Percentiles rank a stretch among this genome's conserved stretches.
Conservation (phyloP, 176 grass and related monocot species). For the Zea luxurians region DNA sequence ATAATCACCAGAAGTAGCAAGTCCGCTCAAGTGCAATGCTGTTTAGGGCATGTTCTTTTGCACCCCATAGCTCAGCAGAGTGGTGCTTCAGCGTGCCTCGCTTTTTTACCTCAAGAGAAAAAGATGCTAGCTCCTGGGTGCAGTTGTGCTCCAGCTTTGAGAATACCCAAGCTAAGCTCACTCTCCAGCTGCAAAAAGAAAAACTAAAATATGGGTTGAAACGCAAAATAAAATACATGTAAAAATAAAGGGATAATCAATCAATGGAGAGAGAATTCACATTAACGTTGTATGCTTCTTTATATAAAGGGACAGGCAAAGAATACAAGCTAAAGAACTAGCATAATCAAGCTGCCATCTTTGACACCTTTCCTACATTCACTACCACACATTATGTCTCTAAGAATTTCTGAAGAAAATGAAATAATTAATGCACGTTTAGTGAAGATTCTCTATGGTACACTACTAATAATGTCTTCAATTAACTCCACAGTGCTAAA, state of each 20-base stretch:
- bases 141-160: conserved; percentile 34
- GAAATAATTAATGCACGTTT: background rate
- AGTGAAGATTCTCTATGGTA: conserved; percentile 3
- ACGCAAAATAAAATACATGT: conserved; percentile 18
- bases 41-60: conserved; percentile 46
- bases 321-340: conserved; percentile 36
- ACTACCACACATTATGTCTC: conserved; percentile 32
- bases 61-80: conserved; percentile 36
- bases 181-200: conserved; percentile 41
- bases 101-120: conserved; percentile 62
- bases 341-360: conserved; percentile 47
- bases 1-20: conserved; percentile 58
- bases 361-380: conserved; percentile 35
- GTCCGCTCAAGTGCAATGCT: conserved; percentile 37
- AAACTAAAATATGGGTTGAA: conserved; percentile 35
- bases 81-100: conserved; percentile 34
- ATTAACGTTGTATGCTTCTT: conserved; percentile 40
- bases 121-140: conserved; percentile 33
- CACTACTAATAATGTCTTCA: background rate
- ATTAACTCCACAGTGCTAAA: background rate
- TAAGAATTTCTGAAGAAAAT: conserved; percentile 23
- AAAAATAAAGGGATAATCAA: conserved; percentile 27
- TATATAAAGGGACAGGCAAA: conserved; percentile 29
- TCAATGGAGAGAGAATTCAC: conserved; percentile 34
- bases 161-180: conserved; percentile 34